Evolutionary conservation across 192 early-diverging fungal species (phyloP), one percentile per base, ranked within the genome.

Genomic region (Podila minutissima): DNA sequence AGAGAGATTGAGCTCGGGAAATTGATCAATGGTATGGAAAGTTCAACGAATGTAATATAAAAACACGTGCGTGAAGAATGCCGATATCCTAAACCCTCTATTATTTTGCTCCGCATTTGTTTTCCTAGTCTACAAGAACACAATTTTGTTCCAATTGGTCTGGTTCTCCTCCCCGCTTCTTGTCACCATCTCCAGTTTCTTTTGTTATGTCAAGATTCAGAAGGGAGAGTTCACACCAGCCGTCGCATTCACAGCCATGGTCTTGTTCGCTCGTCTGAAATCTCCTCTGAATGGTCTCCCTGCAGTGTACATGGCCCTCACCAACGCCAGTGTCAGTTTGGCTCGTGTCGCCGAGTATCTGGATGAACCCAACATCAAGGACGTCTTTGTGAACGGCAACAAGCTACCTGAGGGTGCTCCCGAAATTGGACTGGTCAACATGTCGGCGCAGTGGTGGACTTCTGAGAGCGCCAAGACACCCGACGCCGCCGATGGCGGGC

Each of bases 191-290:
- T 67, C 79, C 87, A 50, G 89, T 91, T 78, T 86, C 84, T 62
- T 75, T 82, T 53, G 93, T 83, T 74, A 88, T 84, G 17, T 73
- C 84, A 33, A 74, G 88, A 35, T 89, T 85, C 73, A 89, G 84
- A 59, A 83, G 86, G 67, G 83, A 61, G 68, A 83, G 9, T 85
- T 94, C 38, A 91, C 94, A 0, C 87, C 93, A n/a, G 84, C 89
- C 35, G 82, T 91, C 8, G 92, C 91, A n/a, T 95, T 95, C 70
- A 91, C 93, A 0, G 81, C 92, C 13, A 90, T 94, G 38, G 86
- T 89, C 3, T 75, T 95, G 53, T 93, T 93, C 59, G 85, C 85
- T 17, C 85, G 84, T 33, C 69, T 90, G 28, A 84, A 87, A 38
- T 71, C 82, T 29, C 82, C 89, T 17, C 58, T 90, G 28, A 88